Conservation (phyloP, 345 rosid genomes). For the Boechera stricta region DNA sequence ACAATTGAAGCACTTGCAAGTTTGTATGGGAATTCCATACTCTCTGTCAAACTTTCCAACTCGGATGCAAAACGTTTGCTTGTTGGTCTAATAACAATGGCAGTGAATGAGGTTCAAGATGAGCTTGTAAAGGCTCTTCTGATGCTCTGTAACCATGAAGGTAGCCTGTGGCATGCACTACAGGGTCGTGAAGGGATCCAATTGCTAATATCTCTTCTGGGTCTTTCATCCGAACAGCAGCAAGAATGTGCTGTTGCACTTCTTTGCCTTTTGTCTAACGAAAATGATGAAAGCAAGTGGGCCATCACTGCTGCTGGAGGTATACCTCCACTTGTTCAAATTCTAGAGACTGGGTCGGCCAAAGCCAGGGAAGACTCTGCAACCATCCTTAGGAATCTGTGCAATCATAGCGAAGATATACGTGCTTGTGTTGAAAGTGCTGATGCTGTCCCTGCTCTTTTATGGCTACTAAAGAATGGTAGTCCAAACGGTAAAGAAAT, state of each 20-base stretch:
- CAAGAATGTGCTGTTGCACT: constrained; percentile 99
- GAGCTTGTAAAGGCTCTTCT: constrained; percentile 93
- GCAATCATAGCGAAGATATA: constrained; percentile 99
- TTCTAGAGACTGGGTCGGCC: constrained; percentile 95
- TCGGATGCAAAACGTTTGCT: constrained; percentile 96
- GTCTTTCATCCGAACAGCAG: constrained; percentile 99
- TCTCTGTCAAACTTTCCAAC: constrained; percentile 72
- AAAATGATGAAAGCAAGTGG: constrained; percentile 99
- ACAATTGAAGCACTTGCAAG: constrained; percentile 98
- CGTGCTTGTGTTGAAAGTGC: constrained; percentile 99
- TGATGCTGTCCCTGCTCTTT: constrained; percentile 98
- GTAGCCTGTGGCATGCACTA: constrained; percentile 92
- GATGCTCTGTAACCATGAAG: constrained; percentile 81
- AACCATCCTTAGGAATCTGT: constrained; percentile 89
- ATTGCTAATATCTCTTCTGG: constrained; percentile 94
- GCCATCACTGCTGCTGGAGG: constrained; percentile 99
- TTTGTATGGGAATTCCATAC: constrained; percentile 88
- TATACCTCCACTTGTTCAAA: constrained; percentile 99
- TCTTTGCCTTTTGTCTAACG: constrained; percentile 89
- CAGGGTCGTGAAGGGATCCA: constrained; percentile 99
- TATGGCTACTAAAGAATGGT: constrained; percentile 98
- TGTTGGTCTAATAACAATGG: constrained; percentile 99
- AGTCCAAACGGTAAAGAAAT: constrained; percentile 97
- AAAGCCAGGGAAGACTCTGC: constrained; percentile 99
- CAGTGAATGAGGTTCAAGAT: constrained; percentile 90